Evolutionary conservation across 2,329 filamentous ascomycete species (phyloP), one percentile per base, ranked within the genome.

Genomic region (Clarireedia homoeocarpa): DNA sequence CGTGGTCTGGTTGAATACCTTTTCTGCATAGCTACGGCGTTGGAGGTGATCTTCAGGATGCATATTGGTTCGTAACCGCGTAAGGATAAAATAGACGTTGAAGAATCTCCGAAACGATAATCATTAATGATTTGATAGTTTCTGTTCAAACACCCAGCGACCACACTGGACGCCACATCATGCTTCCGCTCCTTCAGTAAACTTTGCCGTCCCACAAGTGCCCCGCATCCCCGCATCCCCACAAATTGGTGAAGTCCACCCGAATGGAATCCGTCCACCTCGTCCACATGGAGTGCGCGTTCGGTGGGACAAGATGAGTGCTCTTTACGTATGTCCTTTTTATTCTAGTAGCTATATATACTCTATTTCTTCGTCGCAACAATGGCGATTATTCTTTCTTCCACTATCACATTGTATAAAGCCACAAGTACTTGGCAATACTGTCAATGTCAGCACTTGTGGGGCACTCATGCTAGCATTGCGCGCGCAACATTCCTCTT

Each of bases 21-120:
- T 46, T 48, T 24, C 20, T 58, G 53, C 53, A 55, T 55, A 55
- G 53, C 53, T 39, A 9, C 20, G 53, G 53, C 53, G 53, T 51
- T 55, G 23, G 53, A 47, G 15, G 4, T 26, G 24, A 17, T 3
- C 15, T 17, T n/a, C 24, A 53, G 17, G 51, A 44, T 53, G 42
- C 38, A 48, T 14, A 48, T 47, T 40, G 51, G n/a, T 30, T 30
- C 6, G 7, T 30, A 30, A 10, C 27, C 6, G 10, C 27, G 7
- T 30, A 9, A 30, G 27, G 10, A 30, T 30, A 10, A 30, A 7
- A 30, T 30, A 10, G 9, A 30, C 27, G 7, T 30, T 30, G 27
- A 30, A 30, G 27, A 30, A 30, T 30, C 27, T 30, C 6, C 27
- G 27, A 4, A 30, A 9, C 27, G 7, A 10, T 30, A 30, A 30